phyloP scores from a whole-genome alignment of 2,329 filamentous ascomycete genomes.

The Phoma sp. region DNA sequence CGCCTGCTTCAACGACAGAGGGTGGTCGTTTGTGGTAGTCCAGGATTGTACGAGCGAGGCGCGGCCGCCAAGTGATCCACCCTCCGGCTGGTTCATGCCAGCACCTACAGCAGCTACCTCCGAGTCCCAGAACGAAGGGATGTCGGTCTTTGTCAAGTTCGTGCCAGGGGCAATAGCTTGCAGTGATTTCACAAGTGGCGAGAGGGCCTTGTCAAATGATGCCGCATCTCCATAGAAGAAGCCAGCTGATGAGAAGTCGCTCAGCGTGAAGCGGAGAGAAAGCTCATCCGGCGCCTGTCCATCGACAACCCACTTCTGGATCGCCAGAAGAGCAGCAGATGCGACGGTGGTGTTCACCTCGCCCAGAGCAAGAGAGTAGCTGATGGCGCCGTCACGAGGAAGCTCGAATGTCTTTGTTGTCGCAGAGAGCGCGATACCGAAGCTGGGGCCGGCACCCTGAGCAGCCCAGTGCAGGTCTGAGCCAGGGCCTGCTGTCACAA shows the following conservation, averaged over 20 bases:
- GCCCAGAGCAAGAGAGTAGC: constrained; percentile 15
- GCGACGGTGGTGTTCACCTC: neutral
- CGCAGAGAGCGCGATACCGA: constrained; percentile 18
- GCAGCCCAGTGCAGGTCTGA: constrained; percentile 22
- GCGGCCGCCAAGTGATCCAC: constrained; percentile 23
- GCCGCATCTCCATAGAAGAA: constrained; percentile 22
- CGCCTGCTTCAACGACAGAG: constrained; percentile 18
- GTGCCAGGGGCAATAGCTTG: constrained; percentile 3
- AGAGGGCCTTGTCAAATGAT: constrained; percentile 17
- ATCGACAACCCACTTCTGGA: constrained; percentile 22
- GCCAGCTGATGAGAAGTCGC: constrained; percentile 13
- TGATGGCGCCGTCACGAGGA: constrained; percentile 13
- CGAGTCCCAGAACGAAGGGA: constrained; percentile 25
- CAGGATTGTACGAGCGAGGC: constrained; percentile 25
- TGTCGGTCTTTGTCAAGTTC: constrained; percentile 16
- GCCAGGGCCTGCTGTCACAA: constrained; percentile 12
- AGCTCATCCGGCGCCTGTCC: constrained; percentile 19
- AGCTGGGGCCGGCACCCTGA: constrained; percentile 19
- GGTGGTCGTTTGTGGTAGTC: constrained; percentile 19
- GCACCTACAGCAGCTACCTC: constrained; percentile 14
- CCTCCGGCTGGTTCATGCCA: constrained; percentile 22
- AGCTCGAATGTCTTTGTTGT: constrained; percentile 15
- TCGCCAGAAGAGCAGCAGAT: constrained; percentile 16
- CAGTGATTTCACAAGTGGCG: constrained; percentile 18
- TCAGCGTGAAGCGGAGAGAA: constrained; percentile 21